Conservation (phyloP, 331 rosid species). For the Dryas integrifolia region DNA sequence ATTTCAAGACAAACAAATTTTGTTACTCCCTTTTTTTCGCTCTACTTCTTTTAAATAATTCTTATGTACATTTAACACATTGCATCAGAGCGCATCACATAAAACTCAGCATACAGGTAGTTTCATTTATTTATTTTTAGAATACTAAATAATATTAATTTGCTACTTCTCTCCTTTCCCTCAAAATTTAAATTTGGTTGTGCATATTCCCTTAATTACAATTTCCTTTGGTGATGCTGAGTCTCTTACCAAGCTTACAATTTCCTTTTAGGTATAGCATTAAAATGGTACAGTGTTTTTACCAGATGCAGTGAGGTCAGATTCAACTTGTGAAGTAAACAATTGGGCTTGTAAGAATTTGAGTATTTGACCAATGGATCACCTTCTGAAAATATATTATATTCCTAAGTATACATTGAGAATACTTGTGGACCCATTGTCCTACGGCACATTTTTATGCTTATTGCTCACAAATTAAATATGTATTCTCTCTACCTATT, state of each 20-base stretch:
- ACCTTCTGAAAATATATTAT: background rate
- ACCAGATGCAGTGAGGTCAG: constrained; percentile 1
- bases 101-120: no score
- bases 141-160: no score
- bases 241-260: background rate
- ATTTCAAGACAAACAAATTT: background rate
- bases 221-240: background rate
- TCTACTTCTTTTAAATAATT: no score
- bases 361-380: background rate
- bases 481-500: background rate
- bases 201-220: background rate
- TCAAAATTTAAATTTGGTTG: no score
- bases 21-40: no score
- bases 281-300: background rate
- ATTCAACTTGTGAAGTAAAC: constrained; percentile 5
- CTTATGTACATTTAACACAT: no score
- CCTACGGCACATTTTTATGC: background rate
- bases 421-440: constrained; percentile 14
- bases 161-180: no score
- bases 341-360: background rate
- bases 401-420: no score
- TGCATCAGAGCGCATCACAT: no score
- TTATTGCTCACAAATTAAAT: background rate
- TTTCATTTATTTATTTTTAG: no score
- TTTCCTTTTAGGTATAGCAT: background rate